These are phyloP conservation scores for Sporothrix sp. DNA, from an alignment of 2,329 filamentous ascomycete species.

Conservation along the genomic window DNA sequence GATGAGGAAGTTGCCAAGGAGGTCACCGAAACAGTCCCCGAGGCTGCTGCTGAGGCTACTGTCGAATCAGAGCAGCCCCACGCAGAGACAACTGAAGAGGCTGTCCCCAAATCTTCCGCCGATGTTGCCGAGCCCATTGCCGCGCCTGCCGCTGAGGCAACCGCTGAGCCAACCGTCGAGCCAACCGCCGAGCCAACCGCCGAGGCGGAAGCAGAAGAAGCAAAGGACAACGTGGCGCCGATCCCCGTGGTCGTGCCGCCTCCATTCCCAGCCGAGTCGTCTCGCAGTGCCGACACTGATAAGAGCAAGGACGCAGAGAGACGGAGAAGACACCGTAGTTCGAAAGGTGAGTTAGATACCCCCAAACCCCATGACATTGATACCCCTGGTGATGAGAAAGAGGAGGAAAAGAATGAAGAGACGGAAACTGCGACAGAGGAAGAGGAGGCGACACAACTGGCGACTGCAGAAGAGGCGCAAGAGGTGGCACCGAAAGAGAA, in stretches of 20 bases:
- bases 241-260: not conserved
- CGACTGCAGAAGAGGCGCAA: not conserved
- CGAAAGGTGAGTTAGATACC: constrained; percentile 4
- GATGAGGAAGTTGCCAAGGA: not conserved
- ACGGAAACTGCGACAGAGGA: not conserved
- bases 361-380: not conserved
- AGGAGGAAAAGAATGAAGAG: not conserved
- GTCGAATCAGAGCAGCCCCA: not conserved
- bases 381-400: not conserved
- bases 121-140: too few species aligned
- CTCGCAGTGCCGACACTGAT: not conserved
- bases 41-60: not conserved
- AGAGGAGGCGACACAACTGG: not conserved
- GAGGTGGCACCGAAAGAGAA: not conserved
- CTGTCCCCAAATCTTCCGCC: not conserved
- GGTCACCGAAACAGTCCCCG: not conserved
- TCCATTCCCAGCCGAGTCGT: too few species aligned
- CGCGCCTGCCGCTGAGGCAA: not conserved
- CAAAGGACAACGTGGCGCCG: not conserved
- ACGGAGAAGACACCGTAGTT: constrained; percentile 5
- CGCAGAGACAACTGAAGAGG: not conserved
- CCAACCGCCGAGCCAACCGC: not conserved
- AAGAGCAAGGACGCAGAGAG: not conserved
- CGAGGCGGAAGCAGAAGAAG: not conserved
- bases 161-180: not conserved